These are phyloP conservation scores for Beauveria asiatica DNA, from an alignment of 2,329 filamentous ascomycete genomes.

Conservation along the genomic window DNA sequence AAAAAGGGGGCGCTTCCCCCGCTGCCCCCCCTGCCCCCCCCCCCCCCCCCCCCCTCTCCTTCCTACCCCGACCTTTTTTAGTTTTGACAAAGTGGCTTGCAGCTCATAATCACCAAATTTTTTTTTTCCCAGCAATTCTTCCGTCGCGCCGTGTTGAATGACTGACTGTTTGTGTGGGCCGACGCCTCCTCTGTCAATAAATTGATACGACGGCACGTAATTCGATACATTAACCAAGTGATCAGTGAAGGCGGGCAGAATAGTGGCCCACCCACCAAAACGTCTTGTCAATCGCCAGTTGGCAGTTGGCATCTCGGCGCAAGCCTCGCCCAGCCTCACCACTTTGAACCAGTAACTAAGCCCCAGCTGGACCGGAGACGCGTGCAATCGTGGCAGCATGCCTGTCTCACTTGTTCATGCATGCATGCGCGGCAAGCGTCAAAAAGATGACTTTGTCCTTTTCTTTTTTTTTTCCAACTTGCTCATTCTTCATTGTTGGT, in stretches of 20 bases:
- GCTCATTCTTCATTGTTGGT: neutral
- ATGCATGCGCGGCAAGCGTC: conserved; percentile 1
- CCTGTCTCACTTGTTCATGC: neutral
- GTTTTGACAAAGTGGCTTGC: neutral
- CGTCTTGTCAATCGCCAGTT: too few relatives aligned
- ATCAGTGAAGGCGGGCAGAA: too few relatives aligned
- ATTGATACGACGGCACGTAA: too few relatives aligned
- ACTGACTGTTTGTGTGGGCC: too few relatives aligned
- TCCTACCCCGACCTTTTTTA: neutral
- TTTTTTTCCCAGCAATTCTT: too few relatives aligned
- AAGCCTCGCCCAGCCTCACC: conserved; percentile 3
- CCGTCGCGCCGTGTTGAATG: too few relatives aligned
- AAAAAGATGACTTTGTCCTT: neutral
- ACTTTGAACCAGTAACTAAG: neutral
- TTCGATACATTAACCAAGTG: too few relatives aligned
- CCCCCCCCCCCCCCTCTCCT: neutral
- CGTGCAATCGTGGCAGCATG: neutral
- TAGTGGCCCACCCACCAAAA: too few relatives aligned
- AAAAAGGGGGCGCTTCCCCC: neutral
- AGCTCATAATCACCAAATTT: neutral
- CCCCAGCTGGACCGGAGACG: neutral
- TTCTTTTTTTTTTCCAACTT: neutral
- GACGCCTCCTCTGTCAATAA: too few relatives aligned
- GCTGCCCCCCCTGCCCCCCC: neutral
- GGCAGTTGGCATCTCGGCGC: neutral